Percentiles rank a stretch among this genome's conserved stretches.
These are phyloP conservation scores for Candida sanyiensis DNA, from an alignment of 805 yeast species.

Conservation along the genomic window DNA sequence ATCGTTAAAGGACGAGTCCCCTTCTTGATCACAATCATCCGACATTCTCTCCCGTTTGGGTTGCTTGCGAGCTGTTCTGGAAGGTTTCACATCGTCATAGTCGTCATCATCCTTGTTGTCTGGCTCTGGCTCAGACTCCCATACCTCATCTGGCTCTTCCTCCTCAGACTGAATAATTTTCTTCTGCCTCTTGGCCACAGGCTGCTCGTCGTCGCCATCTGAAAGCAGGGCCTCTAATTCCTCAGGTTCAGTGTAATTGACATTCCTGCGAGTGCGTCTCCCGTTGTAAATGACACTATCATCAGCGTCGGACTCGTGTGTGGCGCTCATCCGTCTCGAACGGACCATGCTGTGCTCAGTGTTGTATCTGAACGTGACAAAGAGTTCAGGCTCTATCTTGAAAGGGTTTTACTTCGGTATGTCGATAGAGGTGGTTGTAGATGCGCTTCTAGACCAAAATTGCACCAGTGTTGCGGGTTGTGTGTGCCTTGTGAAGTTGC, in stretches of 20 bases:
- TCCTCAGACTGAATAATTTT: not conserved
- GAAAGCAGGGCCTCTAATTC: not conserved
- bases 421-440: too few species aligned
- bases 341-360: conserved; percentile 10
- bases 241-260: conserved; percentile 29
- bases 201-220: not conserved
- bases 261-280: conserved; percentile 30
- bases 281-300: conserved; percentile 24
- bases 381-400: conserved; percentile 10
- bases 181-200: not conserved
- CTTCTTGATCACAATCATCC: conserved; percentile 23
- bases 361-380: conserved; percentile 14
- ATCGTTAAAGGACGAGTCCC: conserved; percentile 32
- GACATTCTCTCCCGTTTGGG: conserved; percentile 13
- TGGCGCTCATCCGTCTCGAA: conserved; percentile 1
- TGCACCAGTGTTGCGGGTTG: too few species aligned
- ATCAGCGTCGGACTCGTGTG: conserved; percentile 12
- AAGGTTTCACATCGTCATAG: conserved; percentile 10
- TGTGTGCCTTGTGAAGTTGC: too few species aligned
- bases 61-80: conserved; percentile 12
- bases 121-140: not conserved
- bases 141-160: not conserved
- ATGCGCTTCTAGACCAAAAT: too few species aligned
- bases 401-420: not conserved
- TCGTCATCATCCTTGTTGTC: conserved; percentile 8